Percentiles rank a stretch among this genome's conserved stretches.
Evolutionary conservation across 75 land plant genomes (phyloP).

Genomic region (Selaginella tamariscina): DNA sequence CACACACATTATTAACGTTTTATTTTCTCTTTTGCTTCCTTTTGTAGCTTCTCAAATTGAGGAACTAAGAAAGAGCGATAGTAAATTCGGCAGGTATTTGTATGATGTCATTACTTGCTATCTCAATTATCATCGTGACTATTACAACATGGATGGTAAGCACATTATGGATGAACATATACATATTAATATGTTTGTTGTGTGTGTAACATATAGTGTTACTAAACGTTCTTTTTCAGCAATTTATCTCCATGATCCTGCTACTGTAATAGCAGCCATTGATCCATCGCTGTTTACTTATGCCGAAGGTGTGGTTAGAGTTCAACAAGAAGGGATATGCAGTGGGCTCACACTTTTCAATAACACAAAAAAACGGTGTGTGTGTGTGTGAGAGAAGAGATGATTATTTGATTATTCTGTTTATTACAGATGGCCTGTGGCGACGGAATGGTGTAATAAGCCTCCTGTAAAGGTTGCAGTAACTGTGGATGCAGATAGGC

Average conservation of each 20-base stretch:
- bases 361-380: conserved; percentile 64
- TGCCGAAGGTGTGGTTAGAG: conserved; percentile 76
- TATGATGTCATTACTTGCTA: conserved; percentile 47
- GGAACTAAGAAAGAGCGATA: conserved; percentile 36
- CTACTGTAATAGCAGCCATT: conserved; percentile 66
- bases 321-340: conserved; percentile 68
- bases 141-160: conserved; percentile 58
- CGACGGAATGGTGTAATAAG: conserved; percentile 68
- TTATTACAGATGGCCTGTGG: conserved; percentile 52
- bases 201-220: too few species aligned
- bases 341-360: conserved; percentile 75
- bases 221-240: too few species aligned
- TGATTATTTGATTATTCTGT: too few species aligned
- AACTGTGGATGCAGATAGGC: conserved; percentile 68
- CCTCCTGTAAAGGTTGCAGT: conserved; percentile 88
- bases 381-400: too few species aligned
- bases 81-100: conserved; percentile 57
- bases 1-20: too few species aligned
- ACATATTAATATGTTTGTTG: neutral
- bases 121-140: conserved; percentile 62
- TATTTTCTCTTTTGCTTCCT: neutral
- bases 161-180: neutral
- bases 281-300: conserved; percentile 72
- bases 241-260: conserved; percentile 89
- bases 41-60: conserved; percentile 52